Evolutionary conservation across 768 basidiomycete genomes (phyloP).

Genomic region (Astraeus odoratus): DNA sequence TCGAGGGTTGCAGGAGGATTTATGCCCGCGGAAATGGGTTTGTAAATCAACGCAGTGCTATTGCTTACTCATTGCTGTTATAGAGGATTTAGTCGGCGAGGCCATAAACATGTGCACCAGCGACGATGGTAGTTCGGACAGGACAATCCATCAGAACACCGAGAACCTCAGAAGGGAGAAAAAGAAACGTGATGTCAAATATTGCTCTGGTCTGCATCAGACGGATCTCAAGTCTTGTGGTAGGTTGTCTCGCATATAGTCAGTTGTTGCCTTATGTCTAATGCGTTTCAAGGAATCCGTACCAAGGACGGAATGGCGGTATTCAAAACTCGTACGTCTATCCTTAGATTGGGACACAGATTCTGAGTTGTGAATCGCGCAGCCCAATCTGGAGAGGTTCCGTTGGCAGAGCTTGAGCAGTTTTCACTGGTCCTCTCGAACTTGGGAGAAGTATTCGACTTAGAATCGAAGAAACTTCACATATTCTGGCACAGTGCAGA

Average conservation of each 20-base stretch:
- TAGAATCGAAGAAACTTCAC: constrained; percentile 4
- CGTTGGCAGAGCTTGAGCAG: not conserved
- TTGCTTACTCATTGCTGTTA: not conserved
- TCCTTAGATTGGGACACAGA: not conserved
- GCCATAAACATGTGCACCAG: constrained; percentile 3
- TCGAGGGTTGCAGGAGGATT: not conserved
- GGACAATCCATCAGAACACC: not conserved
- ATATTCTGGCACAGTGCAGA: constrained; percentile 8
- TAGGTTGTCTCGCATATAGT: not conserved
- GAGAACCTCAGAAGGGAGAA: constrained; percentile 7
- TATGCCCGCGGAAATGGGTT: constrained; percentile 1
- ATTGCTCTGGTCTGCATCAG: constrained; percentile 6
- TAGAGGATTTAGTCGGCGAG: constrained; percentile 2
- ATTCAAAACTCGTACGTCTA: constrained; percentile 3
- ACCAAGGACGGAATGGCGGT: constrained; percentile 2
- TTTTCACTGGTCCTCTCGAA: constrained; percentile 6
- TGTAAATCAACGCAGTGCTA: not conserved
- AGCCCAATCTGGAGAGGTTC: constrained; percentile 2
- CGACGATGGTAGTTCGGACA: not conserved
- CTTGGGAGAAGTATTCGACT: constrained; percentile 5
- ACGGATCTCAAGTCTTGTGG: constrained; percentile 6
- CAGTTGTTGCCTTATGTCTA: not conserved
- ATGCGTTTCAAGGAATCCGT: not conserved
- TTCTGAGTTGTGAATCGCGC: not conserved
- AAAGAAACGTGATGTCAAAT: constrained; percentile 8